Base-by-base conservation (phyloP, 164 flowering plant species). In the Amborella trichopoda region DNA sequence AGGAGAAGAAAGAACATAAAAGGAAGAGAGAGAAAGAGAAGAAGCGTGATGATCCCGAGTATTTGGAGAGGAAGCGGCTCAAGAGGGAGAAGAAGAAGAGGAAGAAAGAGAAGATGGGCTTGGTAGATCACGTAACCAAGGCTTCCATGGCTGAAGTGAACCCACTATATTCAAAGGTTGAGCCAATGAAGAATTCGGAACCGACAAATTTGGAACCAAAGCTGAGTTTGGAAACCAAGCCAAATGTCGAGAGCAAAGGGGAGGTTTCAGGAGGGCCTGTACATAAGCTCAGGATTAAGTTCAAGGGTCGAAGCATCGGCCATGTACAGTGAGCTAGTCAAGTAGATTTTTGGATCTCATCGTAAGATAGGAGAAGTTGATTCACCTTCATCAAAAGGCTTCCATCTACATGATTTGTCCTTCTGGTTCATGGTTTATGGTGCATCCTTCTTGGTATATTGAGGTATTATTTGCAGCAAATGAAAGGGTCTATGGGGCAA, bases 31-130 rank as follows among this genome's bases (percentile, higher is more conserved):
- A 55, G n/a, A 62, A 54, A 41, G 57, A 62, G 1, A 58, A 59
- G 8, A 61, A 66, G 24, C 69, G 61, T 9, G 77, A 75, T 34
- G 87, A 87, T 64, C 77, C 86, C 0, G 86, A 71, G 44, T 79
- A 79, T 49, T 34, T 72, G 63, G 95, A 80, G 68, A 53, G 50
- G 60, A 91, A 80, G 59, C 76, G 86, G 1, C 45, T 68, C 57
- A 93, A 82, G 75, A 82, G 79, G 71, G 81, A 91, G 60, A 81
- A 73, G 21, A 48, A 18, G 40, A 70, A 56, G 46, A 81, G 69
- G 49, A 79, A 80, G 49, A 79, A 73, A 61, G 89, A 77, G 46
- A 54, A 69, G 68, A 72, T 72, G 3, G 78, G 73, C 62, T 50
- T 71, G 43, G 58, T 58, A 49, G 49, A 53, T 26, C 16, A 22